Percentiles rank a stretch among this genome's conserved stretches.
phyloP scores from a whole-genome alignment of 805 yeast species.

The Monosporozyma aerobia region DNA sequence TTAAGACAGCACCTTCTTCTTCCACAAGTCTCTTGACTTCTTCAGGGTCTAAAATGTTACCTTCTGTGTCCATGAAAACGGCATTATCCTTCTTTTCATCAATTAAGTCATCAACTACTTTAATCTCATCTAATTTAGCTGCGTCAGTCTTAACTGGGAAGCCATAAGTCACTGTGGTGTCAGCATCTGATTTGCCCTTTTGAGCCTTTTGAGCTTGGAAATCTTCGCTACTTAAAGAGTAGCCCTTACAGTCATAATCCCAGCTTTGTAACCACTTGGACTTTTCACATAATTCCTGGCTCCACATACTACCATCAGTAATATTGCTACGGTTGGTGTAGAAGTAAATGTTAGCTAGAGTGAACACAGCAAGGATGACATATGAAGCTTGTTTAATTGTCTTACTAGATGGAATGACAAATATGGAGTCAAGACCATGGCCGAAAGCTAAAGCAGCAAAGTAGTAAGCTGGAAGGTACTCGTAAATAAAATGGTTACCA shows the following conservation, averaged over 20 bases:
- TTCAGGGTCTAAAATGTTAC: conserved; percentile 30
- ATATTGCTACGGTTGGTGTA: conserved; percentile 61
- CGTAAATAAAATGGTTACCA: conserved; percentile 85
- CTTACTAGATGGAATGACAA: conserved; percentile 25
- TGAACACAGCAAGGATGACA: conserved; percentile 38
- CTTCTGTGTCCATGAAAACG: conserved; percentile 32
- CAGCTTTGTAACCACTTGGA: conserved; percentile 55
- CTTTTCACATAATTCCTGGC: conserved; percentile 51
- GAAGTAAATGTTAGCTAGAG: conserved; percentile 43
- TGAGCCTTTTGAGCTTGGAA: conserved; percentile 10
- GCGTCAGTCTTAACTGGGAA: conserved; percentile 2
- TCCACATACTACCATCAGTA: conserved; percentile 76
- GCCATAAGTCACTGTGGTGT: neutral
- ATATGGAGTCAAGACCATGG: conserved; percentile 49
- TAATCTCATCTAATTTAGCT: neutral
- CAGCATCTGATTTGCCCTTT: neutral
- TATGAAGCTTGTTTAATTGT: conserved; percentile 38
- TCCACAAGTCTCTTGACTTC: conserved; percentile 22
- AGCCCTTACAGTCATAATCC: conserved; percentile 84
- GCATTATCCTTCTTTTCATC: conserved; percentile 10
- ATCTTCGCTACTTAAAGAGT: conserved; percentile 27
- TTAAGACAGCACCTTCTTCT: conserved; percentile 19
- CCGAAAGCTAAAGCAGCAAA: conserved; percentile 73
- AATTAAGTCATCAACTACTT: conserved; percentile 7
- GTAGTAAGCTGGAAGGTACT: conserved; percentile 85